Conservation (phyloP, 164 flowering plant species). For the Magnolia sinica region DNA sequence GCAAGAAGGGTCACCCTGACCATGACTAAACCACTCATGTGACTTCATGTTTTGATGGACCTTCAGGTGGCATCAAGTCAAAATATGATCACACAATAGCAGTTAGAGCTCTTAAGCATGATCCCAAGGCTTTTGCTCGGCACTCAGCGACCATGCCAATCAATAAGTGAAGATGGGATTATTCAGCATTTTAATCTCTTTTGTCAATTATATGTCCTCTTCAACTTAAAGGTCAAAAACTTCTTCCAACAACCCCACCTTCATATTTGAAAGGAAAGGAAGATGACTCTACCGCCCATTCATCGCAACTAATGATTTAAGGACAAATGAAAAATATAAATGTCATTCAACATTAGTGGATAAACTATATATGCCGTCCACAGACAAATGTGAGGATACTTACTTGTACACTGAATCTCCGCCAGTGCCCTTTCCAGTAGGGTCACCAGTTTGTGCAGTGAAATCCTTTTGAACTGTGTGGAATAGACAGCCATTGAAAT, state of each 20-base stretch:
- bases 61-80: too few species aligned
- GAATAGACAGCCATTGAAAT: slow-evolving; percentile 90
- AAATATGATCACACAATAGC: too few species aligned
- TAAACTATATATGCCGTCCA: neutral
- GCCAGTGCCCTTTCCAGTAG: slow-evolving; percentile 77
- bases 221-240: neutral
- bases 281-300: neutral
- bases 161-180: too few species aligned
- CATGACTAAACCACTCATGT: too few species aligned
- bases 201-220: too few species aligned
- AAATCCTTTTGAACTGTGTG: slow-evolving; percentile 89
- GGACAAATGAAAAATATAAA: neutral
- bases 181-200: too few species aligned
- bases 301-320: neutral
- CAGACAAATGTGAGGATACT: slow-evolving; percentile 10
- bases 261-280: neutral
- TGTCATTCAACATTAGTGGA: neutral
- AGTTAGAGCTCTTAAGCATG: too few species aligned
- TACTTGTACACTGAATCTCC: slow-evolving; percentile 93
- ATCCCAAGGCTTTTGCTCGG: neutral
- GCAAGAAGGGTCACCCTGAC: too few species aligned
- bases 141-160: neutral
- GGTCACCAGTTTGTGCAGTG: slow-evolving; percentile 95
- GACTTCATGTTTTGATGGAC: too few species aligned
- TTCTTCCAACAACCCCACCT: neutral